Evolutionary conservation across 2,329 filamentous ascomycete species (phyloP).

Genomic region (Rutstroemia sydowiana): DNA sequence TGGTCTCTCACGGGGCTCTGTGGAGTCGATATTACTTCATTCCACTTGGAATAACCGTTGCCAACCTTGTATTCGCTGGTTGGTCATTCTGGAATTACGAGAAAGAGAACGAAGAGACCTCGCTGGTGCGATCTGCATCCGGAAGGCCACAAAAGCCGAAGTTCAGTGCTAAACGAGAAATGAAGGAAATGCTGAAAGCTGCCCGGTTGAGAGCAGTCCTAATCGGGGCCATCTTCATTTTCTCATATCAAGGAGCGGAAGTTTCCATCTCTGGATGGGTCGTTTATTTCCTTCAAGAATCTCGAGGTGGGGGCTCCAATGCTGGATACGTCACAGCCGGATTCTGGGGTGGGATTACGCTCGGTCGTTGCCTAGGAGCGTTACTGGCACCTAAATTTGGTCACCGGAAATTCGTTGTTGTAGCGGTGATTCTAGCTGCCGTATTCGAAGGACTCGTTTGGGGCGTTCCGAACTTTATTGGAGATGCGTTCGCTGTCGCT

Average conservation of each 20-base stretch:
- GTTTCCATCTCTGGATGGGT: slow-evolving; percentile 82
- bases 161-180: slow-evolving; percentile 32
- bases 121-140: slow-evolving; percentile 38
- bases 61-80: slow-evolving; percentile 49
- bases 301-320: slow-evolving; percentile 60
- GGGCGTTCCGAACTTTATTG: slow-evolving; percentile 68
- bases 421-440: slow-evolving; percentile 52
- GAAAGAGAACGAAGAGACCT: slow-evolving; percentile 41
- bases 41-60: slow-evolving; percentile 47
- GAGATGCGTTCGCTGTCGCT: slow-evolving; percentile 58
- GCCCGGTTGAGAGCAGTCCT: slow-evolving; percentile 50
- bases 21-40: slow-evolving; percentile 73
- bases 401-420: slow-evolving; percentile 62
- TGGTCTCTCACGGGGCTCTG: slow-evolving; percentile 51
- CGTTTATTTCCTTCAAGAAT: slow-evolving; percentile 72
- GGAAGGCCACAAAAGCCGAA: slow-evolving; percentile 16
- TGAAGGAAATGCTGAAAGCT: slow-evolving; percentile 36
- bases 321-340: slow-evolving; percentile 76
- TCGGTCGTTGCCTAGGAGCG: slow-evolving; percentile 66
- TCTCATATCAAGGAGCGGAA: slow-evolving; percentile 79
- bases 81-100: slow-evolving; percentile 69
- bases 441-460: slow-evolving; percentile 71
- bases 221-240: slow-evolving; percentile 73
- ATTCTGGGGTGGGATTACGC: slow-evolving; percentile 66
- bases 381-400: slow-evolving; percentile 60